A percentile compares a stretch with the other conserved stretches of the same genome.
phyloP scores from a whole-genome alignment of 352 stramenopile genomes.

The Phytophthora chlamydospora region DNA sequence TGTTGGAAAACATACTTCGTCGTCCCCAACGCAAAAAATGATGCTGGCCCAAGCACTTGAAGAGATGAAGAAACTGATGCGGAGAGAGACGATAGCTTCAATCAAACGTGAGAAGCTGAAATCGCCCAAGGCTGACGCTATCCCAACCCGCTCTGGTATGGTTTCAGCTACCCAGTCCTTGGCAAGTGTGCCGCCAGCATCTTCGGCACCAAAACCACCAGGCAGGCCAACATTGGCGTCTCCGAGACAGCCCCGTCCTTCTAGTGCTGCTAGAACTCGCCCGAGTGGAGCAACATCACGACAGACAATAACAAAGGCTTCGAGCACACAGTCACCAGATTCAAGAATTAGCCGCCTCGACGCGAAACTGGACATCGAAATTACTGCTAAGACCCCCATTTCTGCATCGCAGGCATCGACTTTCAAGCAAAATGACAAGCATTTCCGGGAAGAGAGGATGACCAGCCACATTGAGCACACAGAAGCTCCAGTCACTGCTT shows the following conservation, averaged over 20 bases:
- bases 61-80: conserved; percentile 44
- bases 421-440: no score
- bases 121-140: conserved; percentile 12
- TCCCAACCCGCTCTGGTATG: not conserved
- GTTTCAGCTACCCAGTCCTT: not conserved
- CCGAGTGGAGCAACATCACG: not conserved
- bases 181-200: conserved; percentile 1
- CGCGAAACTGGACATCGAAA: not conserved
- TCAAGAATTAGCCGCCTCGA: not conserved
- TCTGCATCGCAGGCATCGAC: no score
- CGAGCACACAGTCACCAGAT: not conserved
- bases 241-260: conserved; percentile 5
- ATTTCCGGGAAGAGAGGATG: no score
- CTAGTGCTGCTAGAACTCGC: conserved; percentile 21
- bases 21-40: conserved; percentile 28
- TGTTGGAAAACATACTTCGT: conserved; percentile 16
- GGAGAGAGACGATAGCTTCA: conserved; percentile 36
- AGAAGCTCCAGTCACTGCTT: no score
- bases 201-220: conserved; percentile 10
- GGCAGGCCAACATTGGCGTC: not conserved
- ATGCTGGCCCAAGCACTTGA: conserved; percentile 42
- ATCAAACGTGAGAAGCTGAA: conserved; percentile 47
- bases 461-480: no score
- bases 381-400: no score
- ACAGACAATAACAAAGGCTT: not conserved